Conservation (phyloP, 1,284 basidiomycete genomes). For the Rhodotorula sp. region DNA sequence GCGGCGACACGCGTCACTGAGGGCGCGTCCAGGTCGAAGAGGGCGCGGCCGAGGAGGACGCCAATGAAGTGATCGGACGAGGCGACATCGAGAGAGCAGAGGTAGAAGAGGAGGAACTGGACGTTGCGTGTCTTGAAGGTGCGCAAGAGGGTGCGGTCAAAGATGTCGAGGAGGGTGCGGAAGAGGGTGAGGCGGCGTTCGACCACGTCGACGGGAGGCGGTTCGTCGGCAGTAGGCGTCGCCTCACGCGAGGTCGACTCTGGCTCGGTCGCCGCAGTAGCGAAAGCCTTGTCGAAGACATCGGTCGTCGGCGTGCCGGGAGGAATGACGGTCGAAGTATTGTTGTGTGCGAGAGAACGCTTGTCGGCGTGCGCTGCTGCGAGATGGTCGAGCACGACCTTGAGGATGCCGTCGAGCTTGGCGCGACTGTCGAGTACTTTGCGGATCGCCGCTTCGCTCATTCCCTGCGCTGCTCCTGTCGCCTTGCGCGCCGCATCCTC, state of each 20-base stretch:
- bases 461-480: constrained; percentile 28
- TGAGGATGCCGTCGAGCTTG: constrained; percentile 87
- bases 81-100: constrained; percentile 80
- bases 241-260: constrained; percentile 33
- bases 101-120: constrained; percentile 96
- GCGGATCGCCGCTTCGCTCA: constrained; percentile 49
- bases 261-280: not conserved
- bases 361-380: constrained; percentile 42
- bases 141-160: constrained; percentile 86
- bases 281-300: constrained; percentile 20
- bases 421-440: constrained; percentile 80
- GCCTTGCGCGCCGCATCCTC: constrained; percentile 59
- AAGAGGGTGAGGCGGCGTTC: constrained; percentile 56
- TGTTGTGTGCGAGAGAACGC: constrained; percentile 34
- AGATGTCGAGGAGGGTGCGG: constrained; percentile 84
- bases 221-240: constrained; percentile 42
- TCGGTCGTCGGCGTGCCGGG: constrained; percentile 26
- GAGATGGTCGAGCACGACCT: constrained; percentile 81
- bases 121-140: constrained; percentile 97
- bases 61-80: constrained; percentile 93
- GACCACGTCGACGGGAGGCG: constrained; percentile 38
- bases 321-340: constrained; percentile 34
- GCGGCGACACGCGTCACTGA: constrained; percentile 81
- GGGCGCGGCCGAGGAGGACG: constrained; percentile 81
- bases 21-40: constrained; percentile 66